These are phyloP conservation scores for Penicillium sp. DNA, from an alignment of 2,329 filamentous ascomycete genomes.

Conservation along the genomic window DNA sequence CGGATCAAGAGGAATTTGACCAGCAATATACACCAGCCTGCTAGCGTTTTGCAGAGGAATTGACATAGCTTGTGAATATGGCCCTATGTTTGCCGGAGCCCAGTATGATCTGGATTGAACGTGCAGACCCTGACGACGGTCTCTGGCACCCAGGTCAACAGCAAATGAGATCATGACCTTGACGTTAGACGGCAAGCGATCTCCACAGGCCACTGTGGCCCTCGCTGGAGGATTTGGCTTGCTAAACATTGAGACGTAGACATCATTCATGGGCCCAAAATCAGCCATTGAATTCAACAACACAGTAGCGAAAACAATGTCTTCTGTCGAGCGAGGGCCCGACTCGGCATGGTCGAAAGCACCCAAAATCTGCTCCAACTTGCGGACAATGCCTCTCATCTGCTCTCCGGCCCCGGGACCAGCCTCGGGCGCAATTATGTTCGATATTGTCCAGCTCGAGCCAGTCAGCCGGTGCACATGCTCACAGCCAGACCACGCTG, in stretches of 20 bases:
- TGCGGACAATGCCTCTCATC: constrained; percentile 37
- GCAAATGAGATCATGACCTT: constrained; percentile 63
- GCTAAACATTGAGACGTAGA: constrained; percentile 75
- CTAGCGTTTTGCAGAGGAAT: constrained; percentile 28
- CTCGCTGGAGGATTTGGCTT: constrained; percentile 81
- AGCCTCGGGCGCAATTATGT: constrained; percentile 41
- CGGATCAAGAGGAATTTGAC: constrained; percentile 87
- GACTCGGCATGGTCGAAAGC: constrained; percentile 8
- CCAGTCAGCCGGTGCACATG: constrained; percentile 23
- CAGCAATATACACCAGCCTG: constrained; percentile 69
- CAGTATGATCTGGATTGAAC: constrained; percentile 95
- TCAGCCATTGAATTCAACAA: constrained; percentile 77
- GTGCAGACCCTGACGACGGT: constrained; percentile 63
- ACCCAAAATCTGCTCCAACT: constrained; percentile 17
- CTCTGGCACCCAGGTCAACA: constrained; percentile 39
- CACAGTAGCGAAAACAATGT: constrained; percentile 57
- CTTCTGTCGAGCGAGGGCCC: constrained; percentile 29
- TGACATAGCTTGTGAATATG: constrained; percentile 85
- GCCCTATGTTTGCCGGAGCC: constrained; percentile 96
- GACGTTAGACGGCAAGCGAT: constrained; percentile 60
- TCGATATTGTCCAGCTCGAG: constrained; percentile 38
- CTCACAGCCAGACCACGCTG: constrained; percentile 13
- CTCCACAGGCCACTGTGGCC: constrained; percentile 78
- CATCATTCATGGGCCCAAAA: constrained; percentile 72
- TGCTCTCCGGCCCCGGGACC: constrained; percentile 43